Conservation (phyloP, 2,329 filamentous ascomycete species). For the Metarhizium robertsii region DNA sequence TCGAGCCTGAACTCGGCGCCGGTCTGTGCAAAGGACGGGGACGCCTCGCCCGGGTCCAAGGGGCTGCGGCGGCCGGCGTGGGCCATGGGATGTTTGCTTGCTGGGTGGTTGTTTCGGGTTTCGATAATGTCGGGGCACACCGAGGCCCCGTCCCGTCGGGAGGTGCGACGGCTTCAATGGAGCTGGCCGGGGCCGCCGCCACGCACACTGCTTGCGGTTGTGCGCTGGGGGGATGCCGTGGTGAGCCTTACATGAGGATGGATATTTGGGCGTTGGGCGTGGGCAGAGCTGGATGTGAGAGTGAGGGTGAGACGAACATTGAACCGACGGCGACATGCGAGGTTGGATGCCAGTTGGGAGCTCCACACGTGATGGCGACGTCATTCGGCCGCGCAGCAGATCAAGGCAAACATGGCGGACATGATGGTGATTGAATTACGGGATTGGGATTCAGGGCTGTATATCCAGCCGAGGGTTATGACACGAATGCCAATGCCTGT, state of each 20-base stretch:
- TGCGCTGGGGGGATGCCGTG: too few species aligned
- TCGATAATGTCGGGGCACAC: neutral
- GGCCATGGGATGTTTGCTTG: conserved; percentile 4
- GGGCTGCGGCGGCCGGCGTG: conserved; percentile 10
- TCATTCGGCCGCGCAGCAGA: neutral
- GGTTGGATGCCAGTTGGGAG: neutral
- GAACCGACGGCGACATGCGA: neutral
- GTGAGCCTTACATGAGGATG: too few species aligned
- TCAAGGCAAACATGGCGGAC: neutral
- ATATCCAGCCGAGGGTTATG: too few species aligned
- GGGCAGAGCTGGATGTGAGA: too few species aligned
- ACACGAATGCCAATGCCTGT: too few species aligned
- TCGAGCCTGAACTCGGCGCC: conserved; percentile 27
- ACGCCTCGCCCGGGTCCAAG: conserved; percentile 14
- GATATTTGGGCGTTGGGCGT: too few species aligned
- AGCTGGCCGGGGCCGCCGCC: neutral
- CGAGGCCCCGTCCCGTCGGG: neutral
- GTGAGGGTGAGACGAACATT: too few species aligned
- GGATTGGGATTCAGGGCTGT: too few species aligned
- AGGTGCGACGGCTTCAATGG: neutral
- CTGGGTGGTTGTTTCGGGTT: too few species aligned
- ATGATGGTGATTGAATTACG: neutral
- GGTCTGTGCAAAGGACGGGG: conserved; percentile 30
- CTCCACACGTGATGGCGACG: neutral
- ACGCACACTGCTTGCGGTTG: neutral